These are phyloP conservation scores for Cymbidium sinense DNA, from an alignment of 106 monocot species.

Conservation along the genomic window DNA sequence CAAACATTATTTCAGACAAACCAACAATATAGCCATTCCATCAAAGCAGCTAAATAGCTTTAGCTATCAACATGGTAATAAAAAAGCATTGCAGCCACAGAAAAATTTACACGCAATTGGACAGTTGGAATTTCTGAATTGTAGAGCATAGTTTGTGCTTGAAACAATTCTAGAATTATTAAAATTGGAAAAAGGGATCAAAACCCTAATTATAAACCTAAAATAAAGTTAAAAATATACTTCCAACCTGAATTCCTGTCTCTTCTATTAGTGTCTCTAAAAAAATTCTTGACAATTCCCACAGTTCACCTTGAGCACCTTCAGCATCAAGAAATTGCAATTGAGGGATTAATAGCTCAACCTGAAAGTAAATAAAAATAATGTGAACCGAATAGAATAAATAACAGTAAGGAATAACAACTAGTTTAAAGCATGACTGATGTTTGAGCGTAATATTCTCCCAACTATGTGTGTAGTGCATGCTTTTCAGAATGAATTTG, in stretches of 20 bases:
- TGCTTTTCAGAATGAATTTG: background rate
- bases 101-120: background rate
- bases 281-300: constrained; percentile 81
- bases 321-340: constrained; percentile 84
- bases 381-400: background rate
- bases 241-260: constrained; percentile 58
- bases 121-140: background rate
- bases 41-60: too few relatives aligned
- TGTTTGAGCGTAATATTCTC: background rate
- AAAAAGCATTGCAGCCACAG: too few relatives aligned
- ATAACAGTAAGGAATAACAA: background rate
- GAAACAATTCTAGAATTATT: too few relatives aligned
- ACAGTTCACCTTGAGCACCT: constrained; percentile 92
- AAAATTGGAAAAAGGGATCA: background rate
- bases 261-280: constrained; percentile 65
- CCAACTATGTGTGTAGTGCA: background rate
- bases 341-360: constrained; percentile 89
- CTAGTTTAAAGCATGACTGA: background rate
- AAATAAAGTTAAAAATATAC: background rate
- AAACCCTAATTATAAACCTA: background rate
- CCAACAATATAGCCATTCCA: too few relatives aligned
- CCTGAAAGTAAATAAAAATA: constrained; percentile 30
- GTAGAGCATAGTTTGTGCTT: too few relatives aligned
- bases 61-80: too few relatives aligned
- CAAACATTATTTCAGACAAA: too few relatives aligned